Evolutionary conservation across 768 basidiomycete genomes (phyloP).

Genomic region (Hygrophoropsis aurantiaca): DNA sequence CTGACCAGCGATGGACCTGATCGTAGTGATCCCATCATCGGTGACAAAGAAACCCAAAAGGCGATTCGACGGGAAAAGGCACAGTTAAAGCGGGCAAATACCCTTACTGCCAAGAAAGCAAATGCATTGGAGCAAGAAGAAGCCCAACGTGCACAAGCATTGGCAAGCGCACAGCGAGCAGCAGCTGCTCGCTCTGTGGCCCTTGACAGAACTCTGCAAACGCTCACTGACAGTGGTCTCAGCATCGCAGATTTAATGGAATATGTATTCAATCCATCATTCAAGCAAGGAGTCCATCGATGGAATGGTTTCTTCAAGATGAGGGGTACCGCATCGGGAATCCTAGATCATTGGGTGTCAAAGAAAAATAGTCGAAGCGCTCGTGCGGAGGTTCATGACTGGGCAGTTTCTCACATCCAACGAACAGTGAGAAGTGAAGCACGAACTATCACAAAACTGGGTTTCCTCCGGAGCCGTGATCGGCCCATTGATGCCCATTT

Average conservation of each 20-base stretch:
- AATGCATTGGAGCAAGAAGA: no score
- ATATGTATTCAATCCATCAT: slow-evolving; percentile 25
- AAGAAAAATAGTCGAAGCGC: slow-evolving; percentile 14
- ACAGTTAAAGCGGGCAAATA: neutral
- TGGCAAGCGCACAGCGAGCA: no score
- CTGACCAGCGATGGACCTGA: no score
- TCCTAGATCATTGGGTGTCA: slow-evolving; percentile 29
- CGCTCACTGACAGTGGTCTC: slow-evolving; percentile 4
- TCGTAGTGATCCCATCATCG: no score
- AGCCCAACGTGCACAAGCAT: neutral
- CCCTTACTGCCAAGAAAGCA: neutral
- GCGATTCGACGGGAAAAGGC: no score
- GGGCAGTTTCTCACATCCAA: slow-evolving; percentile 23
- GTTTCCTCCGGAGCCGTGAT: slow-evolving; percentile 15
- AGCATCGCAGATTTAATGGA: slow-evolving; percentile 19
- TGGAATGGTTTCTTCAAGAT: slow-evolving; percentile 27
- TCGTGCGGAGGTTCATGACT: slow-evolving; percentile 13
- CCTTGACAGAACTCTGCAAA: slow-evolving; percentile 7
- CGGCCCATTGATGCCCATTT: neutral
- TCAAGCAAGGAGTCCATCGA: slow-evolving; percentile 13
- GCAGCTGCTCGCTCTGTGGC: neutral
- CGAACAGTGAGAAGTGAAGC: slow-evolving; percentile 16
- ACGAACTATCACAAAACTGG: slow-evolving; percentile 11
- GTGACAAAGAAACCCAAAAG: no score
- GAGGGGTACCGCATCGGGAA: slow-evolving; percentile 3